Evolutionary conservation across 495 filamentous ascomycete species (phyloP).

Genomic region (Penicillium chermesinum): DNA sequence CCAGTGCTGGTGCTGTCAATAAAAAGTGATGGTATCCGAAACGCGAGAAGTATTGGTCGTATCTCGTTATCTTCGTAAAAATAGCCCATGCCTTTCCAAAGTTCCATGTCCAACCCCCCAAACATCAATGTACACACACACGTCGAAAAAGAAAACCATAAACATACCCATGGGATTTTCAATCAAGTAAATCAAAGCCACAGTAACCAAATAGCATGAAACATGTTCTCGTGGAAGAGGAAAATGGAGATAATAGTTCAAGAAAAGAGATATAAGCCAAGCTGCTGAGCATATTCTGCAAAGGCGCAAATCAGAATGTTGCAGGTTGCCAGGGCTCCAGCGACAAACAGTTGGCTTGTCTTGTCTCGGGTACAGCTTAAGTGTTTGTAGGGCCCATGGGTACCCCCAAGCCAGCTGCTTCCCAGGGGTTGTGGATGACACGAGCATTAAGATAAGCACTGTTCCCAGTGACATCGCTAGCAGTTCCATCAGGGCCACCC

Average conservation of each 20-base stretch:
- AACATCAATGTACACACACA: neutral
- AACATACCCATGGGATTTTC: too few relatives aligned
- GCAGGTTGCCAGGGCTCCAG: neutral
- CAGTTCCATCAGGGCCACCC: constrained; percentile 12
- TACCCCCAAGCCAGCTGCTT: constrained; percentile 26
- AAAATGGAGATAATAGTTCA: neutral
- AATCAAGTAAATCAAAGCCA: too few relatives aligned
- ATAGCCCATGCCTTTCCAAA: neutral
- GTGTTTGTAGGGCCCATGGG: constrained; percentile 26
- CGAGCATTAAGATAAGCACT: constrained; percentile 26
- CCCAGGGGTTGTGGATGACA: constrained; percentile 32
- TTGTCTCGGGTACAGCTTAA: constrained; percentile 5
- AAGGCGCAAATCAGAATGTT: neutral
- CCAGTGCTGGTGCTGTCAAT: neutral
- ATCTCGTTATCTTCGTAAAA: constrained; percentile 11
- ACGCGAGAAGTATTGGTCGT: constrained; percentile 5
- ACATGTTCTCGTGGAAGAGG: too few relatives aligned
- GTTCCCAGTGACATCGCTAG: constrained; percentile 46
- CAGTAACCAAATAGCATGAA: too few relatives aligned
- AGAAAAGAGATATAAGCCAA: too few relatives aligned
- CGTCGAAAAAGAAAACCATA: too few relatives aligned
- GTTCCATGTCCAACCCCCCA: neutral
- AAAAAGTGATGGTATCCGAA: constrained; percentile 3
- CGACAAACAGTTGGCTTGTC: neutral
- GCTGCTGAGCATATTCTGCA: too few relatives aligned